Percentiles rank a stretch among this genome's conserved stretches.
Evolutionary conservation across 192 early-diverging fungal genomes (phyloP).

Genomic region (Backusella sp.): DNA sequence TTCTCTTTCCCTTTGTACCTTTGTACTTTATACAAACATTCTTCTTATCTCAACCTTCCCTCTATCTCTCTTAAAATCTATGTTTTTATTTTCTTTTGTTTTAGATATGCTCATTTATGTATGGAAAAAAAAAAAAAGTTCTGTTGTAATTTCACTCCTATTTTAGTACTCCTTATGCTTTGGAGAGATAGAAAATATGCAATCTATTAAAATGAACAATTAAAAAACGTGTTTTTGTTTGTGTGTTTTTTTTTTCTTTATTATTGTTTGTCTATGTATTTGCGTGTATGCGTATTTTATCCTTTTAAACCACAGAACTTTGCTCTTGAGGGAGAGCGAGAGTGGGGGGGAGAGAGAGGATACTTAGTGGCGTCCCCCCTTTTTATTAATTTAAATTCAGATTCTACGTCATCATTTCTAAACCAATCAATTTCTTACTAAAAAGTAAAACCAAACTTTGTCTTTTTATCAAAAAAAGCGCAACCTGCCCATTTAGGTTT

Average conservation of each 20-base stretch:
- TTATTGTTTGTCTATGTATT: not conserved
- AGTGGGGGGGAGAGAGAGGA: not conserved
- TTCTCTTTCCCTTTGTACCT: not conserved
- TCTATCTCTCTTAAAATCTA: not conserved
- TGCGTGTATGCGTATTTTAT: not conserved
- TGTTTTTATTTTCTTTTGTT: not conserved
- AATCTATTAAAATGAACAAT: constrained; percentile 1
- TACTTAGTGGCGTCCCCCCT: no score
- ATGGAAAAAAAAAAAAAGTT: not conserved
- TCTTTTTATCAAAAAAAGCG: not conserved
- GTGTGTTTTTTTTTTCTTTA: not conserved
- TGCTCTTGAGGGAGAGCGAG: not conserved
- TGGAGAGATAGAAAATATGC: not conserved
- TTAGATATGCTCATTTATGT: not conserved
- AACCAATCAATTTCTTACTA: not conserved
- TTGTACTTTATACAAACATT: not conserved
- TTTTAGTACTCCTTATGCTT: not conserved
- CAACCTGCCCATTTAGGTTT: not conserved
- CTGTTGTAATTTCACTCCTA: not conserved
- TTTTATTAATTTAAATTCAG: not conserved
- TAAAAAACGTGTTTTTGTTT: no score
- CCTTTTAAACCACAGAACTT: not conserved
- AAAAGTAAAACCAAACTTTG: not conserved
- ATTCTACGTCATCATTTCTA: not conserved
- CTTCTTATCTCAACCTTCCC: not conserved